A percentile compares a stretch with the other conserved stretches of the same genome.
Evolutionary conservation across 2,329 filamentous ascomycete genomes (phyloP).

Genomic region (Dothideomycetidae sp.): DNA sequence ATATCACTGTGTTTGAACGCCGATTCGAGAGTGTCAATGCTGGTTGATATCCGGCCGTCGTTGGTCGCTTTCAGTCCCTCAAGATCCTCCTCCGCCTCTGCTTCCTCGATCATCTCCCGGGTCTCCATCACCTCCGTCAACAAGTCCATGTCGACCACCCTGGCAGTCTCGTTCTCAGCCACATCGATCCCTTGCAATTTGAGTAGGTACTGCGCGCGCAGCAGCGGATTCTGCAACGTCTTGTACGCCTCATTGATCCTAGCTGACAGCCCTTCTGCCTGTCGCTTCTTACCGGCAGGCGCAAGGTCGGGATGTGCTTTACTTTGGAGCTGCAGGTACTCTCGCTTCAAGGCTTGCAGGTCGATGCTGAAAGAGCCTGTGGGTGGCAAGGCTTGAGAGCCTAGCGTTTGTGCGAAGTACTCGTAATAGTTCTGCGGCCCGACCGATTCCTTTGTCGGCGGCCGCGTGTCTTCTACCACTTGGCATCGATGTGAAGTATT

Average conservation of each 20-base stretch:
- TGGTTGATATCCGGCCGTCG: constrained; percentile 47
- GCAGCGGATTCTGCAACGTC: constrained; percentile 63
- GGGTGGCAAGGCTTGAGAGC: constrained; percentile 61
- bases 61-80: constrained; percentile 49
- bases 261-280: constrained; percentile 64
- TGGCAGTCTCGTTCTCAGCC: constrained; percentile 60
- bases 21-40: constrained; percentile 47
- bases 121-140: constrained; percentile 70
- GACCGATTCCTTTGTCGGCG: constrained; percentile 10
- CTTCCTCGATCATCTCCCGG: constrained; percentile 44
- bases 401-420: constrained; percentile 68
- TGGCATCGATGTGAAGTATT: too few relatives aligned
- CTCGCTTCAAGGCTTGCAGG: constrained; percentile 53
- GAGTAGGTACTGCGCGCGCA: constrained; percentile 79
- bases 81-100: constrained; percentile 47
- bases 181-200: constrained; percentile 59
- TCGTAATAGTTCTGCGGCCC: constrained; percentile 55
- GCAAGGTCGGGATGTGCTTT: constrained; percentile 59
- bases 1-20: constrained; percentile 55
- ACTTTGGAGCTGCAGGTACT: constrained; percentile 76
- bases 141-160: constrained; percentile 55
- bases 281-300: constrained; percentile 34
- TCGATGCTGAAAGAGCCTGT: constrained; percentile 62
- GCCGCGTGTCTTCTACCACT: background rate
- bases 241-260: constrained; percentile 85